Conservation (phyloP, 2,329 filamentous ascomycete genomes). For the Aspergillaceae sp. region DNA sequence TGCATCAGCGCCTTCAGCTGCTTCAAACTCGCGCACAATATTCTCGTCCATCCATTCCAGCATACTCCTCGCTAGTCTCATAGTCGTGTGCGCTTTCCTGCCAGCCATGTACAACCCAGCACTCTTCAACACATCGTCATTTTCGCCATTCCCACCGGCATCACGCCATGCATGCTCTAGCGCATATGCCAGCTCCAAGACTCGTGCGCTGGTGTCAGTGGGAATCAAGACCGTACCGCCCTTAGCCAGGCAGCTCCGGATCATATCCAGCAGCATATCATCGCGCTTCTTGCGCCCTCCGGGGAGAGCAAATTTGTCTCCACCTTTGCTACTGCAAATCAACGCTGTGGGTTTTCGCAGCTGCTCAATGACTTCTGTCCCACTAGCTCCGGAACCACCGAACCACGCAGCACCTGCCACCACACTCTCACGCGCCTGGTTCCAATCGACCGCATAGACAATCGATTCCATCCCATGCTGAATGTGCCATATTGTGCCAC, state of each 20-base stretch:
- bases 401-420: conserved; percentile 91
- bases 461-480: conserved; percentile 95
- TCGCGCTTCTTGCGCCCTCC: conserved; percentile 74
- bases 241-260: conserved; percentile 66
- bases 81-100: conserved; percentile 75
- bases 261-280: conserved; percentile 72
- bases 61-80: conserved; percentile 89
- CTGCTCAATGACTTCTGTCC: conserved; percentile 87
- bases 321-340: conserved; percentile 80
- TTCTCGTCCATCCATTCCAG: conserved; percentile 98
- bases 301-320: conserved; percentile 60
- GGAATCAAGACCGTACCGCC: conserved; percentile 90
- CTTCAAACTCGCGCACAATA: conserved; percentile 86
- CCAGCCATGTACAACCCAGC: conserved; percentile 71
- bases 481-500: conserved; percentile 98
- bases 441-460: conserved; percentile 97
- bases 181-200: conserved; percentile 84
- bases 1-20: conserved; percentile 39
- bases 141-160: conserved; percentile 43
- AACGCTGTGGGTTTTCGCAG: conserved; percentile 86
- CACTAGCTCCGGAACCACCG: conserved; percentile 67
- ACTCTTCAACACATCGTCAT: conserved; percentile 42
- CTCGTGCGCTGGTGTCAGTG: conserved; percentile 88
- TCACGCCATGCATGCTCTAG: conserved; percentile 85
- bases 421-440: conserved; percentile 92